A percentile compares a stretch with the other conserved stretches of the same genome.
These are phyloP conservation scores for Fomitopsis schrenkii DNA, from an alignment of 1,284 basidiomycete species.

Conservation along the genomic window DNA sequence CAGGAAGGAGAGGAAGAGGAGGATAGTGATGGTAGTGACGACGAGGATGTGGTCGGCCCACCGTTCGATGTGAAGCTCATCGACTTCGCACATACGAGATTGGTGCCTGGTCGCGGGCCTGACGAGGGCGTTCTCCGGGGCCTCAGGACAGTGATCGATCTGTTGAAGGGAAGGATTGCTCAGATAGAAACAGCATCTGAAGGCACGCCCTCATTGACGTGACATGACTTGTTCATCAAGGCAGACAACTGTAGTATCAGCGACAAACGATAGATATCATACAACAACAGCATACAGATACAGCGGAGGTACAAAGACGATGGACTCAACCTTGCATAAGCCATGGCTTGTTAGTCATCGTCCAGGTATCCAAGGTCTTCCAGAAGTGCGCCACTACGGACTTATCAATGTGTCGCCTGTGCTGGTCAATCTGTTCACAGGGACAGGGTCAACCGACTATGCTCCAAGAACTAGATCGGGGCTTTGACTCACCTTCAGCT, in stretches of 20 bases:
- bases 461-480: too few relatives aligned
- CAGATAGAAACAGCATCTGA: slow-evolving; percentile 9
- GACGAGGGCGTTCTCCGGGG: slow-evolving; percentile 79
- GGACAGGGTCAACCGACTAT: background rate
- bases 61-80: slow-evolving; percentile 77
- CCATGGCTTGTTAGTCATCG: slow-evolving; percentile 73
- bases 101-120: slow-evolving; percentile 69
- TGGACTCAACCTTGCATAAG: slow-evolving; percentile 40
- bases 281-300: background rate
- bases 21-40: slow-evolving; percentile 28
- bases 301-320: background rate
- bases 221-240: background rate
- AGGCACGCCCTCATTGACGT: background rate
- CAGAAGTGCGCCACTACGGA: slow-evolving; percentile 94
- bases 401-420: slow-evolving; percentile 91
- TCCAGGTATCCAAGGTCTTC: slow-evolving; percentile 88
- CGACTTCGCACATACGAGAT: slow-evolving; percentile 88
- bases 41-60: slow-evolving; percentile 36
- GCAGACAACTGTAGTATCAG: background rate
- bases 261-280: background rate
- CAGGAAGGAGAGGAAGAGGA: slow-evolving; percentile 32
- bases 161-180: slow-evolving; percentile 55
- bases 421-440: slow-evolving; percentile 77
- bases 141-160: slow-evolving; percentile 53
- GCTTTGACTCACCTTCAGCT: slow-evolving; percentile 74